Evolutionary conservation across 192 early-diverging fungal genomes (phyloP), one percentile per base, ranked within the genome.

Genomic region (Paraglomus brasilianum): DNA sequence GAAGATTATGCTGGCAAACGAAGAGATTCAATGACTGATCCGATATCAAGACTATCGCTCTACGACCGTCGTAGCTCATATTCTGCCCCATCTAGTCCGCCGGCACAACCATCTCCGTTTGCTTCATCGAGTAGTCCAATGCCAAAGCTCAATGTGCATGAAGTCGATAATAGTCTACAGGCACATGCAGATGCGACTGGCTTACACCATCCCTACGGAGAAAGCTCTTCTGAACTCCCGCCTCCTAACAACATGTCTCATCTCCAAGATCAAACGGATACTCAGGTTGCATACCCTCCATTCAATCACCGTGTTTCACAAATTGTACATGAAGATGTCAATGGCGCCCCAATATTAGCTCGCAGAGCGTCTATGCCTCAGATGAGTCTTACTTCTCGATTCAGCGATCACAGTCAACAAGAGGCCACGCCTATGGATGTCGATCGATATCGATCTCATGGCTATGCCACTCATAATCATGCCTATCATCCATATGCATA

Each of bases 51-150:
- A 36, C 40, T 62, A 52, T 58, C 71, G 48, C 49, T 67, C n/a
- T 71, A 75, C 58, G 72, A 70, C 56, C 66, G 69, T 11, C 59
- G 78, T 65, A 80, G 65, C 64, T 80, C 78, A 45, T 77, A 74
- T 68, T 80, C 78, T 42, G 78, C 78, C 1, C 78, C 78, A 5
- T 80, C 79, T 3, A 75, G 74, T 47, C 79, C 76, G n/a, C 76
- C 79, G 41, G 45, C 71, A 19, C 74, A 63, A 14, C 61, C 68
- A 8, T 74, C 76, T 61, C 39, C 51, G 42, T 13, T 52, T n/a
- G 17, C 47, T 8, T 19, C 19, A 42, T 69, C 36, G 36, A 73
- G 5, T 69, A 78, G 38, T 72, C 50, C 0, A 39, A 64, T 38
- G 55, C 75, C 38, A 55, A 74, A 72, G 72, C 72, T 63, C 71